Conservation (phyloP, 352 stramenopile species). For the Phytophthora cactorum region DNA sequence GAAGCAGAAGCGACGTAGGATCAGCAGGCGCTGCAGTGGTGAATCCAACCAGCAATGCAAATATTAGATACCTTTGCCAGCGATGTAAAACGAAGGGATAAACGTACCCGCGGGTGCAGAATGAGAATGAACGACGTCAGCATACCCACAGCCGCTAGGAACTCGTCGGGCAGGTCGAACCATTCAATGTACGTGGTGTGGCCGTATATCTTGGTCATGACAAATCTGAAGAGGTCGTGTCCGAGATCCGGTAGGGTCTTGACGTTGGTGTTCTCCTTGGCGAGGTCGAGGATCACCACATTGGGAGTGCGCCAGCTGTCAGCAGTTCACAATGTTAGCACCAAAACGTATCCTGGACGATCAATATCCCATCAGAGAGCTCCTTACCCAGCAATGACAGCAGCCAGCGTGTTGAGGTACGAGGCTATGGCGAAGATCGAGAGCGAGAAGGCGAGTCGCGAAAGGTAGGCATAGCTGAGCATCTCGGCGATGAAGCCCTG, state of each 20-base stretch:
- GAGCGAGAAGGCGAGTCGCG: conserved; percentile 79
- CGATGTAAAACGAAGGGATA: not conserved
- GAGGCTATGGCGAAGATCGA: conserved; percentile 76
- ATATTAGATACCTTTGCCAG: not conserved
- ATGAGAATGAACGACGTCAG: conserved; percentile 73
- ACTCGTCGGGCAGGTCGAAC: conserved; percentile 87
- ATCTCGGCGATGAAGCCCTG: conserved; percentile 90
- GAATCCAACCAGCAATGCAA: conserved; percentile 9
- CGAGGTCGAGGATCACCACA: conserved; percentile 76
- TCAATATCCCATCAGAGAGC: not conserved
- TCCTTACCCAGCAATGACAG: conserved; percentile 72
- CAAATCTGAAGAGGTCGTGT: conserved; percentile 88
- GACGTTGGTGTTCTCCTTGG: conserved; percentile 57
- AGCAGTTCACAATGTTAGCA: conserved; percentile 8
- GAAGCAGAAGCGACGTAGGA: conserved; percentile 83
- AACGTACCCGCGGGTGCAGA: conserved; percentile 77
- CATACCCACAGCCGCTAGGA: conserved; percentile 75
- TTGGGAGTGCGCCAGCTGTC: conserved; percentile 83
- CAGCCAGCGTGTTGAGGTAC: conserved; percentile 84
- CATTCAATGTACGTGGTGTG: conserved; percentile 85
- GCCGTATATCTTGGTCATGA: conserved; percentile 87
- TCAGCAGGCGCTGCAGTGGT: conserved; percentile 67
- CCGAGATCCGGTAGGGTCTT: conserved; percentile 88
- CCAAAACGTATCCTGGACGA: not conserved
- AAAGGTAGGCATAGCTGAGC: conserved; percentile 88